These are phyloP conservation scores for Crepidotus variabilis DNA, from an alignment of 768 basidiomycete species.

Conservation along the genomic window DNA sequence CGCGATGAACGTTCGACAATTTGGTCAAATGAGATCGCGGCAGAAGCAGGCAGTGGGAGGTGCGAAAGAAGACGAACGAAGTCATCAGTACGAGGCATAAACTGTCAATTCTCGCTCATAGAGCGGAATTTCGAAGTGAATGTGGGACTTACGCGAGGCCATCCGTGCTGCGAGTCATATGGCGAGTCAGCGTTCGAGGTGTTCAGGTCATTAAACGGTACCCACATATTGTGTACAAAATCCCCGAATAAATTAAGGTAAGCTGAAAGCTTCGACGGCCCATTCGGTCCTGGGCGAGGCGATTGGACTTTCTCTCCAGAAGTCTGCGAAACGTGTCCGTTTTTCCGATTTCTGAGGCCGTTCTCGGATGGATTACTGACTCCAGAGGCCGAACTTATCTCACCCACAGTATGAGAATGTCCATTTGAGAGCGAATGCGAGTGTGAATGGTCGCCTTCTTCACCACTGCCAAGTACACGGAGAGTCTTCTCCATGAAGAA, in stretches of 20 bases:
- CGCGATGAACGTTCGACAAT: constrained; percentile 17
- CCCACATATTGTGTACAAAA: constrained; percentile 91
- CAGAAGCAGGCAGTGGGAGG: background rate
- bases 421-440: constrained; percentile 25
- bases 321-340: constrained; percentile 21
- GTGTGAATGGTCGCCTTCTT: constrained; percentile 55
- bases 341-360: constrained; percentile 48
- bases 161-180: constrained; percentile 61
- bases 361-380: constrained; percentile 36
- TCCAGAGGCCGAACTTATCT: constrained; percentile 39
- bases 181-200: constrained; percentile 4
- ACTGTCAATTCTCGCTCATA: background rate
- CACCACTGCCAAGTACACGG: constrained; percentile 66
- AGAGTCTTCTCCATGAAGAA: constrained; percentile 93
- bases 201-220: constrained; percentile 13
- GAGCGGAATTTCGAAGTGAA: constrained; percentile 8
- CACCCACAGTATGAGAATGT: background rate
- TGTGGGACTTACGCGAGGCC: constrained; percentile 72
- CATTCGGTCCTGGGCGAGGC: constrained; percentile 28
- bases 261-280: constrained; percentile 82
- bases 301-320: constrained; percentile 18
- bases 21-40: background rate
- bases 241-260: constrained; percentile 93
- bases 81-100: background rate
- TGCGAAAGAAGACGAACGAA: background rate